Percentiles rank a stretch among this genome's conserved stretches.
Conservation (phyloP, 306 rosid species). For the Carpinus fangiana region DNA sequence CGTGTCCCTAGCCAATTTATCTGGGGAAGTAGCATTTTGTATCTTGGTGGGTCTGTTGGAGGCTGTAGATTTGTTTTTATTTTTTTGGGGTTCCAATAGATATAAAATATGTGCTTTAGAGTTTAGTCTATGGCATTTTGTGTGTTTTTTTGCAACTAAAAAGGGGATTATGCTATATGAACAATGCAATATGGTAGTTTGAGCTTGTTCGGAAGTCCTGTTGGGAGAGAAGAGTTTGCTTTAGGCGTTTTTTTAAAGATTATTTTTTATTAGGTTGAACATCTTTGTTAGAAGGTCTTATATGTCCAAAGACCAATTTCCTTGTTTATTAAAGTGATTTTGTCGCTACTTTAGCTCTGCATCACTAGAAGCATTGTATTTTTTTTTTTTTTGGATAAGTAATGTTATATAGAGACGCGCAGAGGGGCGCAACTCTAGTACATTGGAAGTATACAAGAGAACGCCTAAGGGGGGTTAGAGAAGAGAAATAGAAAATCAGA, state of each 20-base stretch:
- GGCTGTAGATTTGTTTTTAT: not conserved
- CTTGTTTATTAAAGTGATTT: not conserved
- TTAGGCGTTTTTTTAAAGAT: not conserved
- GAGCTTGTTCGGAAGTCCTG: not conserved
- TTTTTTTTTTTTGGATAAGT: no score
- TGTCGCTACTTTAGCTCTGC: not conserved
- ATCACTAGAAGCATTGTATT: not conserved
- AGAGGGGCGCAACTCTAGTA: no score
- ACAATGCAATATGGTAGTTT: not conserved
- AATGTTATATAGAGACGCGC: no score
- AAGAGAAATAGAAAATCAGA: no score
- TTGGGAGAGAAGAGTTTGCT: not conserved
- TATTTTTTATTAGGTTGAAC: not conserved
- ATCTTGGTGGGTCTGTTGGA: not conserved
- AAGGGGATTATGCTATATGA: not conserved
- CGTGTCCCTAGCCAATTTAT: not conserved
- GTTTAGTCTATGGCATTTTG: not conserved
- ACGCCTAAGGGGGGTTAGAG: no score
- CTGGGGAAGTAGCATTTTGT: not conserved
- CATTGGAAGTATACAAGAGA: no score
- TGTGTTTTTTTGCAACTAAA: not conserved
- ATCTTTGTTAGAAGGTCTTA: not conserved
- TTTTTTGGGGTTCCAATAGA: not conserved
- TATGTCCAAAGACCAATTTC: not conserved
- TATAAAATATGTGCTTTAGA: not conserved